Evolutionary conservation across 768 basidiomycete genomes (phyloP), one percentile per base, ranked within the genome.

Genomic region (Collybiopsis luxurians): DNA sequence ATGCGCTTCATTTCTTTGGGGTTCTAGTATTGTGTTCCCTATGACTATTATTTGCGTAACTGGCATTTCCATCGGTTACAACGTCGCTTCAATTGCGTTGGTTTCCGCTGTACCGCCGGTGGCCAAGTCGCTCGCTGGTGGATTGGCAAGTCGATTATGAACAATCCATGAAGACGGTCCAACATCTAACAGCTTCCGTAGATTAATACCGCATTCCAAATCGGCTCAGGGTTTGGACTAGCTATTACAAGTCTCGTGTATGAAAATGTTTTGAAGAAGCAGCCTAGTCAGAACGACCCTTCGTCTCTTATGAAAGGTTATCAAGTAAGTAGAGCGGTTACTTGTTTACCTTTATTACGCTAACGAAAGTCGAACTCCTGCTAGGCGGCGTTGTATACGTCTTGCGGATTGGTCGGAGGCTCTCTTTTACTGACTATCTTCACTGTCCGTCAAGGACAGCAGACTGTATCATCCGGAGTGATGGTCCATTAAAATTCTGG

Each of bases 161-260:
- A n/a, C 4, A 44, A 3, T 48, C 21, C 12, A 0, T 10, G 6
- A 19, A 36, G 23, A 11, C 2, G 15, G 13, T 1, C 45, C 13
- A 46, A 30, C 11, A 24, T 21, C 19, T 39, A 28, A 38, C 39
- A n/a, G 10, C 19, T 30, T 57, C 7, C 31, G 13, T 17, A 57
- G 56, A 57, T 57, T 12, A 57, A 57, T 34, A 57, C 56, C 4
- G 56, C 56, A 1, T 57, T 57, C 24, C 56, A 57, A 31, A 57
- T 57, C 6, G 56, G 56, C 23, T 49, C 56, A 42, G 56, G 56
- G 10, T 57, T 57, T 17, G 56, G 56, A 6, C 26, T 57, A 19
- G 56, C 56, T 36, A 57, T 57, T 38, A 57, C 56, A 23, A 49
- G 46, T 38, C 26, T 57, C 15, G 56, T 57, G 7, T 49, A 57